These are phyloP conservation scores for Odontarrhena argentea DNA, from an alignment of 345 rosid genomes.

Conservation along the genomic window DNA sequence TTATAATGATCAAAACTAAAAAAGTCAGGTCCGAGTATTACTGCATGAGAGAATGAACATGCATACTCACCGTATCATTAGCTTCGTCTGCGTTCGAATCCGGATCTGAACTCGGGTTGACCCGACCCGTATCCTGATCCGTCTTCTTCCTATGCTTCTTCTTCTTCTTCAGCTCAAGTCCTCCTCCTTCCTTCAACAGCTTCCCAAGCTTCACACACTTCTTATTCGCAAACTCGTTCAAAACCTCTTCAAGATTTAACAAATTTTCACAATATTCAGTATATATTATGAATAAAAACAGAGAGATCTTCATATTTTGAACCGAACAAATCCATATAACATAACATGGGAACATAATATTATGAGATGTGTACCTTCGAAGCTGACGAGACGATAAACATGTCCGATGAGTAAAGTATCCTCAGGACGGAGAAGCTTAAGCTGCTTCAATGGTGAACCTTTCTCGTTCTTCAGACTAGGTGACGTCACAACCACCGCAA, in stretches of 20 bases:
- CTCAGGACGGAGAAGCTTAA: slow-evolving; percentile 77
- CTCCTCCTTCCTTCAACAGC: slow-evolving; percentile 59
- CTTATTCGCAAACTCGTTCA: slow-evolving; percentile 75
- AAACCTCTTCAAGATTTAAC: slow-evolving; percentile 49
- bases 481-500: slow-evolving; percentile 66
- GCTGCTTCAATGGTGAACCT: slow-evolving; percentile 65
- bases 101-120: slow-evolving; percentile 34
- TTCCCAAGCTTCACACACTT: slow-evolving; percentile 76
- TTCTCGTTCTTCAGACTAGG: slow-evolving; percentile 46
- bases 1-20: too few relatives aligned
- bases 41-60: neutral
- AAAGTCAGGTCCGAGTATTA: too few relatives aligned
- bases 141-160: slow-evolving; percentile 25
- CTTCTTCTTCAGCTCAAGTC: slow-evolving; percentile 43
- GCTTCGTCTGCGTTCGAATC: neutral
- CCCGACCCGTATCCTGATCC: slow-evolving; percentile 31
- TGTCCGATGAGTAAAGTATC: slow-evolving; percentile 73
- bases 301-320: neutral
- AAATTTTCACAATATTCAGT: too few relatives aligned
- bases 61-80: slow-evolving; percentile 26
- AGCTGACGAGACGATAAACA: slow-evolving; percentile 77
- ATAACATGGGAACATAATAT: neutral
- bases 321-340: too few relatives aligned
- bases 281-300: neutral
- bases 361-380: slow-evolving; percentile 53